Evolutionary conservation across 768 basidiomycete genomes (phyloP), one percentile per base, ranked within the genome.

Genomic region (Panaeolus papilionaceus): DNA sequence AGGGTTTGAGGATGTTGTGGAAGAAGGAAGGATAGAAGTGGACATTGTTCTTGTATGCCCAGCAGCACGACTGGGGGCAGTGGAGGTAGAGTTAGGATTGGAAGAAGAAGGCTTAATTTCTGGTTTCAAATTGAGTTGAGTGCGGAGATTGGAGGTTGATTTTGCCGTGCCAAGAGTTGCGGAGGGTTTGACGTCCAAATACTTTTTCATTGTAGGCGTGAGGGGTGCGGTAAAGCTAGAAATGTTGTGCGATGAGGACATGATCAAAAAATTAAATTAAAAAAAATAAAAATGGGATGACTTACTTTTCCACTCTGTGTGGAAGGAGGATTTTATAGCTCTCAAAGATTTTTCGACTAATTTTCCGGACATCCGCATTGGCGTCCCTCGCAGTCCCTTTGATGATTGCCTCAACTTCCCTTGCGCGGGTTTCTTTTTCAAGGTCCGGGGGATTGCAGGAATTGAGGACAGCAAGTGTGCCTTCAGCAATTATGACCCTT

Each of bases 391-490:
- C 91, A 2, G 91, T 86, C 9, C 77, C 72, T 67, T 83, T 88
- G 70, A 96, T 92, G 61, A 92, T 84, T 11, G 77, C 81, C 75
- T 96, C 94, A 33, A 96, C 81, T 45, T 91, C 88, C 54, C 81
- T 81, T 0, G 87, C 89, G 16, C 90, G 81, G 0, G 79, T 68
- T 61, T 93, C 91, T 75, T 86, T 91, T 76, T 92, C 92, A 38
- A 94, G 75, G 70, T 94, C 92, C 0, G 92, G 91, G 9, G 92
- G 93, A 76, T 92, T 93, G 75, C 89, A 90, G 71, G 85, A 89
- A 68, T 92, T 92, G 64, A 95, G 79, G 69, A 89, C 91, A 16
- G 84, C 81, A 62, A 94, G 74, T 0, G 89, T 81, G 38, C 87
- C 83, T 76, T 94, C 92, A 3, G 88, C 85, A n/a, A 88, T 86